phyloP scores from a whole-genome alignment of 495 filamentous ascomycete species.

The Penicillium lagena region DNA sequence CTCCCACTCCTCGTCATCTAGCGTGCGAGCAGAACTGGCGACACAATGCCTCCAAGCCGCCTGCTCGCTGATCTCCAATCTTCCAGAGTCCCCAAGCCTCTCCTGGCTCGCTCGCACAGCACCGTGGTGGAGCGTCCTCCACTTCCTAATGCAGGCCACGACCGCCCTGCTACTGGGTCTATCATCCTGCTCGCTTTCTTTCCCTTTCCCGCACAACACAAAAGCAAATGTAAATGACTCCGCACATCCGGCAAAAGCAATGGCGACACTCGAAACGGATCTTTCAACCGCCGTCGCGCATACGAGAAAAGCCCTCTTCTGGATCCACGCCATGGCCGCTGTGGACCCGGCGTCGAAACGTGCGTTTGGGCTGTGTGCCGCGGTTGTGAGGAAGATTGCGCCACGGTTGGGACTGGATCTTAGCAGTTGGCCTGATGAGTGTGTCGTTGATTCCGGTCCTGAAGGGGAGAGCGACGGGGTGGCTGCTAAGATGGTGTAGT shows the following conservation, averaged over 20 bases:
- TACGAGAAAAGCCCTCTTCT: slow-evolving; percentile 42
- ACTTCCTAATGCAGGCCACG: slow-evolving; percentile 57
- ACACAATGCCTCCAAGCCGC: slow-evolving; percentile 51
- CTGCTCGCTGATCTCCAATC: slow-evolving; percentile 40
- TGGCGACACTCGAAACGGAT: slow-evolving; percentile 2
- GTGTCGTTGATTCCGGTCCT: not conserved
- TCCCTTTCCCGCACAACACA: no score
- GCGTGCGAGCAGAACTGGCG: slow-evolving; percentile 30
- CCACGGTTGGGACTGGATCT: slow-evolving; percentile 24
- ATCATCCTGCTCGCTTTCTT: slow-evolving; percentile 15
- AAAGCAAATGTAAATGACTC: no score
- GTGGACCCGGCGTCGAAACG: slow-evolving; percentile 38
- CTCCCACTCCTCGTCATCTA: no score
- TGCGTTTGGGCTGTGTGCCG: slow-evolving; percentile 40
- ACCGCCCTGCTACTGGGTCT: slow-evolving; percentile 51
- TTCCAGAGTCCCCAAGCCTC: slow-evolving; percentile 34
- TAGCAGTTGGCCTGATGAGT: slow-evolving; percentile 18
- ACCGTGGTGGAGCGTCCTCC: slow-evolving; percentile 58
- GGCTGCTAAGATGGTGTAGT: not conserved
- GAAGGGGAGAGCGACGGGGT: not conserved
- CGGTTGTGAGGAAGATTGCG: slow-evolving; percentile 20
- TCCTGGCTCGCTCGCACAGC: slow-evolving; percentile 38
- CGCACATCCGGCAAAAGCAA: not conserved
- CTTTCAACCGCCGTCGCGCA: slow-evolving; percentile 26
- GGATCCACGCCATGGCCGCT: slow-evolving; percentile 40